Evolutionary conservation across 2,329 filamentous ascomycete genomes (phyloP).

Genomic region (Diaporthe humulicola): DNA sequence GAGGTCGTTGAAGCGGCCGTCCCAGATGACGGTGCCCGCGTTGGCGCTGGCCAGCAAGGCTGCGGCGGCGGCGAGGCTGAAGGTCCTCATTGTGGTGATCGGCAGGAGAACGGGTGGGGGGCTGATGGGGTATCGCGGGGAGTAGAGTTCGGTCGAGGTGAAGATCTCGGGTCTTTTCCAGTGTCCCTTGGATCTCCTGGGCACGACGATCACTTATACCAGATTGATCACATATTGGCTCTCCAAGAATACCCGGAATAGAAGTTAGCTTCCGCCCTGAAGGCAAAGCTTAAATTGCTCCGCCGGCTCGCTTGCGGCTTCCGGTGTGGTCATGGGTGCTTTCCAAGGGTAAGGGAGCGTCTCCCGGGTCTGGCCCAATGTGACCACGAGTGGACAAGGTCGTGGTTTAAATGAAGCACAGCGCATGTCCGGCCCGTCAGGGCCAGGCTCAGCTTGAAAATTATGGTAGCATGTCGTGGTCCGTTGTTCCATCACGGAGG

Average conservation of each 20-base stretch:
- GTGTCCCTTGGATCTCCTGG: not conserved
- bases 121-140: not conserved
- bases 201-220: slow-evolving; percentile 22
- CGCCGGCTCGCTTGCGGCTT: not conserved
- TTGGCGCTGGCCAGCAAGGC: slow-evolving; percentile 49
- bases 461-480: not conserved
- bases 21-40: slow-evolving; percentile 69
- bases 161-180: not conserved
- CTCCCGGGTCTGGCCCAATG: slow-evolving; percentile 7
- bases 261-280: slow-evolving; percentile 22
- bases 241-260: not conserved
- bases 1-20: slow-evolving; percentile 75
- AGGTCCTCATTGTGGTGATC: slow-evolving; percentile 16
- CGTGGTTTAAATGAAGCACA: not conserved
- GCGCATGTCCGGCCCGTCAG: slow-evolving; percentile 13
- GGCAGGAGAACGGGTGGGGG: not conserved
- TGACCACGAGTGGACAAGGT: slow-evolving; percentile 1
- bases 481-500: slow-evolving; percentile 32
- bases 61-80: slow-evolving; percentile 26
- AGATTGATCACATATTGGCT: not conserved
- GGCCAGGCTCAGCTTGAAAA: not conserved
- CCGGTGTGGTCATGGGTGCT: slow-evolving; percentile 14
- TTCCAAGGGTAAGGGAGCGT: not conserved
- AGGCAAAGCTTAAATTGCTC: slow-evolving; percentile 9
- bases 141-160: not conserved